Percentiles rank a stretch among this genome's conserved stretches.
Conservation (phyloP, 1,139 yeast species). For the Taphrina deformans region DNA sequence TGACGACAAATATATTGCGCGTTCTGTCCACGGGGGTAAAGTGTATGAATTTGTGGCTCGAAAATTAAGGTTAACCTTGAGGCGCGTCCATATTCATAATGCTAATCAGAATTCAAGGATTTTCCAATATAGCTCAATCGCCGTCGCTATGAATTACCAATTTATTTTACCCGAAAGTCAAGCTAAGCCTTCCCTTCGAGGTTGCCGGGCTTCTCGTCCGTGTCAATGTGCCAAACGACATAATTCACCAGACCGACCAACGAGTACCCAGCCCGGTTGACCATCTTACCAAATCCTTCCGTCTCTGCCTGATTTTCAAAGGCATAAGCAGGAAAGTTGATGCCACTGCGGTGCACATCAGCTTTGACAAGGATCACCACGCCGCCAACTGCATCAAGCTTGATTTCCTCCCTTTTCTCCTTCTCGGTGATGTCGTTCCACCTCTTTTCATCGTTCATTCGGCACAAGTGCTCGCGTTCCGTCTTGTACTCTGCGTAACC, state of each 20-base stretch:
- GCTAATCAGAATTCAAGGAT: neutral
- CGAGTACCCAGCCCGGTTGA: slow-evolving; percentile 71
- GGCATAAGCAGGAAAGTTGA: slow-evolving; percentile 84
- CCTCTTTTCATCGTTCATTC: slow-evolving; percentile 37
- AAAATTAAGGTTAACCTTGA: too few species aligned
- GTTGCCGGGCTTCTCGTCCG: slow-evolving; percentile 27
- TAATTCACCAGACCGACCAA: slow-evolving; percentile 90
- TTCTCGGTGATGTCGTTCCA: slow-evolving; percentile 54
- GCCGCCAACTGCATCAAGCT: slow-evolving; percentile 87
- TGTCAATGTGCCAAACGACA: slow-evolving; percentile 64
- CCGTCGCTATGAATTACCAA: neutral
- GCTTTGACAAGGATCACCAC: slow-evolving; percentile 84
- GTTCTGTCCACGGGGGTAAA: too few species aligned
- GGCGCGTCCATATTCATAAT: too few species aligned
- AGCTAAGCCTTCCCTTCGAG: neutral
- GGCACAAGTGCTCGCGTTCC: slow-evolving; percentile 58
- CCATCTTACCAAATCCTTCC: slow-evolving; percentile 84
- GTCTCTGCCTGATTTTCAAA: slow-evolving; percentile 90
- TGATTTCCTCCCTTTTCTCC: slow-evolving; percentile 63
- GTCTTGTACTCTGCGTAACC: slow-evolving; percentile 90
- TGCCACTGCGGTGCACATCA: slow-evolving; percentile 75
- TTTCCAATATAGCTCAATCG: neutral
- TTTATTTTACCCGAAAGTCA: too few species aligned
- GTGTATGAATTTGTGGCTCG: neutral
- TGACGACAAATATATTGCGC: too few species aligned